phyloP scores from a whole-genome alignment of 2,329 filamentous ascomycete species.

The Apiospora rasikravindrae region DNA sequence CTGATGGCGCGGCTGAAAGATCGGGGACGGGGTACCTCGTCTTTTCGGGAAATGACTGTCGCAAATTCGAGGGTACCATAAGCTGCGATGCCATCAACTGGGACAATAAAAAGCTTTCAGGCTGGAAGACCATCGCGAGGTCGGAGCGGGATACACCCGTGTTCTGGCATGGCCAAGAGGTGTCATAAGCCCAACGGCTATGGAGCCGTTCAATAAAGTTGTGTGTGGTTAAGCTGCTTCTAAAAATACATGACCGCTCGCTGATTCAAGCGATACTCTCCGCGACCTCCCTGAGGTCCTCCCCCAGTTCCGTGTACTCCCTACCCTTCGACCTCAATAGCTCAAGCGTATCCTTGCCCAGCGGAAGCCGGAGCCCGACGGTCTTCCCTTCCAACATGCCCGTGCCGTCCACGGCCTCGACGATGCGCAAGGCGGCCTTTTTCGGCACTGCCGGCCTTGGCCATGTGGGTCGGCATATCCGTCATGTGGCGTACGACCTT shows the following conservation, averaged over 20 bases:
- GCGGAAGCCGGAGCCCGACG: constrained; percentile 24
- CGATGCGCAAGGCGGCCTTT: constrained; percentile 29
- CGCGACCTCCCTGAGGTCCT: not conserved
- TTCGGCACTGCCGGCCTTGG: constrained; percentile 21
- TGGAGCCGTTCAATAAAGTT: too few relatives aligned
- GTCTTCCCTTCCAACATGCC: constrained; percentile 29
- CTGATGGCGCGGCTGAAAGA: not conserved
- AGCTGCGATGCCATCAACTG: constrained; percentile 30
- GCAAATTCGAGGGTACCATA: constrained; percentile 32
- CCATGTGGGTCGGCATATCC: constrained; percentile 12
- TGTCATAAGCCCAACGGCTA: not conserved
- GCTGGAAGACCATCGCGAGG: constrained; percentile 29
- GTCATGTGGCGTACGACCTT: constrained; percentile 20
- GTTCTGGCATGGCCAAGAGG: not conserved
- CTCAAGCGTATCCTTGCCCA: constrained; percentile 25
- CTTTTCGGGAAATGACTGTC: constrained; percentile 33
- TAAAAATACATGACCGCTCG: not conserved
- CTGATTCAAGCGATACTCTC: not conserved
- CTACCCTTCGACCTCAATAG: constrained; percentile 20
- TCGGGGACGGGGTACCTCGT: constrained; percentile 32
- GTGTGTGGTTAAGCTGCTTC: not conserved
- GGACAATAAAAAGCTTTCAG: constrained; percentile 29
- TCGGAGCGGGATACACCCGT: constrained; percentile 22
- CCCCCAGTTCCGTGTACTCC: not conserved
- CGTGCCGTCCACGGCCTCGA: constrained; percentile 34